Evolutionary conservation across 2,329 filamentous ascomycete species (phyloP), one percentile per base, ranked within the genome.

Genomic region (Colletotrichum coccodes): DNA sequence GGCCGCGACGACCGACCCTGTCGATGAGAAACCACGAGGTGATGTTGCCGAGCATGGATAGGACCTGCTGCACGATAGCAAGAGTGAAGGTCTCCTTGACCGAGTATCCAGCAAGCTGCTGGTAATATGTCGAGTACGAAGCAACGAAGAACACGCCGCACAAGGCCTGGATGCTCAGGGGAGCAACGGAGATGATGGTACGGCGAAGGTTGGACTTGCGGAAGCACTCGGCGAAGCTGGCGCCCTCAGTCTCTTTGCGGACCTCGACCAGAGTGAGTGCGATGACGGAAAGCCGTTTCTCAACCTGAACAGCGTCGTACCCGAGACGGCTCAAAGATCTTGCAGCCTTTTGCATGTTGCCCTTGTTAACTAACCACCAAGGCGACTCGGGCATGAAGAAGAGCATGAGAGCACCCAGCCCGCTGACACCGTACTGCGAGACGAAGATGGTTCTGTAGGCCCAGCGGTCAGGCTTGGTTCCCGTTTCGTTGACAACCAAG

Each of bases 371-470:
- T 3, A 84, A 75, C 80, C 80, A 85, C 68, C 81, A 77, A 16
- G 83, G 82, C 1, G 82, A 77, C 72, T 85, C 82, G 1, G 83
- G 83, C 64, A 85, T 77, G 30, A 68, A 70, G 44, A 60, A 56
- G 12, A 70, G 26, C 11, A 67, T 7, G 18, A 64, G 9, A 11
- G 54, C 46, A n/a, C 67, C 67, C 11, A 70, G 4, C 3, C 67
- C 67, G n/a, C 67, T 70, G 50, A 70, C 26, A 23, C 67, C 67
- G 52, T 70, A 70, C 38, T 70, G 67, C 1, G 67, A 66, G 23
- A 70, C 63, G 16, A 70, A 70, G 32, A 70, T 60, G 8, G 74
- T 63, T 30, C 71, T 64, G 67, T 80, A 80, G 1, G 78, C 78
- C 78, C 78, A 80, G 26, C 77, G 74, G 52, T 53, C 73, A 1